phyloP scores from a whole-genome alignment of 2,329 filamentous ascomycete species.

The Cercospora sp. region DNA sequence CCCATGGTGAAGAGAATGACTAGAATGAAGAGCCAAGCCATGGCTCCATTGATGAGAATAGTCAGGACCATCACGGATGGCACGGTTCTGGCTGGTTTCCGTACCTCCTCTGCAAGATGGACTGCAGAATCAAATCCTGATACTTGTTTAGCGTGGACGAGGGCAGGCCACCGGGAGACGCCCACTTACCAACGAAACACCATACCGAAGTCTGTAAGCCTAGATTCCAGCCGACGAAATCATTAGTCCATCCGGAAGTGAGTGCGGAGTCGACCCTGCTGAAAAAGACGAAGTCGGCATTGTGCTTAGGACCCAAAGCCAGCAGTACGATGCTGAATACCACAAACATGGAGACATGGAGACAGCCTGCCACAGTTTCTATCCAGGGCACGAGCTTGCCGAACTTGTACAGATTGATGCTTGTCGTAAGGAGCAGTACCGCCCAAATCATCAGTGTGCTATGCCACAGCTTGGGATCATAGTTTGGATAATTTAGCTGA shows the following conservation, averaged over 20 bases:
- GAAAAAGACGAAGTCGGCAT: conserved; percentile 28
- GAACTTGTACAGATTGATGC: conserved; percentile 37
- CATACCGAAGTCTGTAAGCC: conserved; percentile 28
- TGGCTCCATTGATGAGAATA: conserved; percentile 27
- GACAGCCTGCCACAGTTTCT: conserved; percentile 26
- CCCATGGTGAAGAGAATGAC: conserved; percentile 29
- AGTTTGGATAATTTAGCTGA: conserved; percentile 38
- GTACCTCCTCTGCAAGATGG: conserved; percentile 29
- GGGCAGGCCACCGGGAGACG: not conserved
- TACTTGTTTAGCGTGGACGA: conserved; percentile 7
- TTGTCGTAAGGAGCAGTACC: conserved; percentile 40
- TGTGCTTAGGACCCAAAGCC: conserved; percentile 24
- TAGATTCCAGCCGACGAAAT: conserved; percentile 31
- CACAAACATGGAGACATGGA: conserved; percentile 30
- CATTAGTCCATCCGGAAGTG: conserved; percentile 30
- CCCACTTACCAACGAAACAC: conserved; percentile 29
- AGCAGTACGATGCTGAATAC: conserved; percentile 29
- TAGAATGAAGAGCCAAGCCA: conserved; percentile 29
- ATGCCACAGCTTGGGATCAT: conserved; percentile 42
- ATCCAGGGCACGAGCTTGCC: conserved; percentile 36
- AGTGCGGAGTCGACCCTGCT: conserved; percentile 18
- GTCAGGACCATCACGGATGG: conserved; percentile 31
- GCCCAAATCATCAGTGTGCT: conserved; percentile 44
- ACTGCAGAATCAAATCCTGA: conserved; percentile 27
- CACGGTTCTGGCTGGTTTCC: conserved; percentile 25